phyloP scores from a whole-genome alignment of 257 asterid genomes.

The Buddleja alternifolia region DNA sequence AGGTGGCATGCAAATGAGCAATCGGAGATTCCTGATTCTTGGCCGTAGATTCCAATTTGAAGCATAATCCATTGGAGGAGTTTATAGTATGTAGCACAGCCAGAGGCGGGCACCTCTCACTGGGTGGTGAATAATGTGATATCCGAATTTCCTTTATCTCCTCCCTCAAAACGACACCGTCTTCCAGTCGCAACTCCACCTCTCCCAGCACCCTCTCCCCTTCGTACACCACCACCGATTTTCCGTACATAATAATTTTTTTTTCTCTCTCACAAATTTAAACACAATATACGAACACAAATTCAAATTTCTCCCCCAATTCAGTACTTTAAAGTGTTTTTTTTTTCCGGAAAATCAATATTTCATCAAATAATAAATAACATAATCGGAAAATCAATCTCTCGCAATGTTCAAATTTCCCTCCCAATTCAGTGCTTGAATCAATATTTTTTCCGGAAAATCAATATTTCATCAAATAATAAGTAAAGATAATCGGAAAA shows the following conservation, averaged over 20 bases:
- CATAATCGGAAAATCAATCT: too few relatives aligned
- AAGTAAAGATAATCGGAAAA: too few relatives aligned
- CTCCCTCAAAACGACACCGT: conserved; percentile 57
- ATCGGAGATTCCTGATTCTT: conserved; percentile 72
- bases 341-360: conserved; percentile 28
- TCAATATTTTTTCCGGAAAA: too few relatives aligned
- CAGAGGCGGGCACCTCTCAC: conserved; percentile 94
- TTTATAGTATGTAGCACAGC: conserved; percentile 80
- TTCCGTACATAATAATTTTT: conserved; percentile 59
- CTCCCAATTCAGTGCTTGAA: too few relatives aligned
- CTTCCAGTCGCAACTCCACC: conserved; percentile 59
- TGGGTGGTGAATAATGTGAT: conserved; percentile 70
- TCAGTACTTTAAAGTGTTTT: conserved; percentile 14
- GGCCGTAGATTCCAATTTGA: conserved; percentile 80
- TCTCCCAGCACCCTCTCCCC: conserved; percentile 87
- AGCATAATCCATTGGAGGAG: conserved; percentile 57
- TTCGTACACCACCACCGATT: conserved; percentile 57
- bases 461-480: too few relatives aligned
- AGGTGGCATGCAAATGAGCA: conserved; percentile 74
- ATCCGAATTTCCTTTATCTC: conserved; percentile 69
- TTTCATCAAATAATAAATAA: conserved; percentile 25
- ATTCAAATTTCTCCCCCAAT: conserved; percentile 14
- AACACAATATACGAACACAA: conserved; percentile 25
- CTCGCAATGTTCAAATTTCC: too few relatives aligned
- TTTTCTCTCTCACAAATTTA: conserved; percentile 31